phyloP scores from a whole-genome alignment of 352 stramenopile species.

The Phytopythium boreale region DNA sequence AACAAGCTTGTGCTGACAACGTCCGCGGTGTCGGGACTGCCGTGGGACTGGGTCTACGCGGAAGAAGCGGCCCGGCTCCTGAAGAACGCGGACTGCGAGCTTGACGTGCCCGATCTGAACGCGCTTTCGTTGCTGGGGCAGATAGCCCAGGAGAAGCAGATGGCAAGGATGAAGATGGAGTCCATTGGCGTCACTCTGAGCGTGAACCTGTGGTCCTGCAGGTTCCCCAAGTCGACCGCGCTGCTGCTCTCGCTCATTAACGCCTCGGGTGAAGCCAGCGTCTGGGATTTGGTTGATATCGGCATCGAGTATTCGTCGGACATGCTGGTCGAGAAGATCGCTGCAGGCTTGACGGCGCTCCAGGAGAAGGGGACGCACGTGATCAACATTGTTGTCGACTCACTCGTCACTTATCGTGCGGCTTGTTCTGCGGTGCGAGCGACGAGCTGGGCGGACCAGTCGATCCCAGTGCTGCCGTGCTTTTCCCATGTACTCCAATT shows the following conservation, averaged over 20 bases:
- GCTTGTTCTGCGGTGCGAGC: conserved; percentile 42
- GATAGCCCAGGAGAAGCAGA: conserved; percentile 42
- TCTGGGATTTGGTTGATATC: conserved; percentile 58
- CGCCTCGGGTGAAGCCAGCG: conserved; percentile 50
- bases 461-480: conserved; percentile 59
- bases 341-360: conserved; percentile 35
- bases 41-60: conserved; percentile 58
- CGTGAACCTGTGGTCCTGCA: conserved; percentile 58
- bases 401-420: conserved; percentile 30
- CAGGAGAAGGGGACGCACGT: conserved; percentile 46
- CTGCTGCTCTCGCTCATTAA: conserved; percentile 73
- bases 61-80: conserved; percentile 41
- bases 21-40: conserved; percentile 35
- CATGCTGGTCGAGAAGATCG: conserved; percentile 50
- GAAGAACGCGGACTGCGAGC: conserved; percentile 19
- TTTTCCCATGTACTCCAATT: conserved; percentile 52
- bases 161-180: conserved; percentile 61
- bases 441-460: conserved; percentile 29
- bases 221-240: conserved; percentile 45
- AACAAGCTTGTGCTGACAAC: conserved; percentile 43
- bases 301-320: conserved; percentile 42
- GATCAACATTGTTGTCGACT: conserved; percentile 72
- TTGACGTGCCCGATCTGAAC: conserved; percentile 22
- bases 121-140: conserved; percentile 19
- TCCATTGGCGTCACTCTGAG: conserved; percentile 54